Evolutionary conservation across 2,329 filamentous ascomycete genomes (phyloP).

Genomic region (Purpureocillium lavendulum): DNA sequence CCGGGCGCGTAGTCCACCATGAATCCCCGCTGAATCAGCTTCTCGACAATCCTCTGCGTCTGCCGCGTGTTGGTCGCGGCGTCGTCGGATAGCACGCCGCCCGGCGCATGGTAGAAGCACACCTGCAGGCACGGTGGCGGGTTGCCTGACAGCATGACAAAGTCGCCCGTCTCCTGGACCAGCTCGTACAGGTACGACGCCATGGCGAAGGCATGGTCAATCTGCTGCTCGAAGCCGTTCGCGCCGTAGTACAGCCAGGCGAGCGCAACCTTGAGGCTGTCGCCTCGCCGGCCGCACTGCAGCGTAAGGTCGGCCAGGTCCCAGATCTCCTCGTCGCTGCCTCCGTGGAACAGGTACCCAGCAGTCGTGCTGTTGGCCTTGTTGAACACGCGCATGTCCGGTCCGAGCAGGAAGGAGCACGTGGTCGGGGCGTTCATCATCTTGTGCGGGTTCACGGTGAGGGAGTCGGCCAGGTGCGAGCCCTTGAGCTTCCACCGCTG

Average conservation of each 20-base stretch:
- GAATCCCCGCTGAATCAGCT: conserved; percentile 42
- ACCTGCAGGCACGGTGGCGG: conserved; percentile 87
- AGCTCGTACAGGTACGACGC: conserved; percentile 60
- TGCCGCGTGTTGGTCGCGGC: conserved; percentile 37
- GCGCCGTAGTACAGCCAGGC: conserved; percentile 86
- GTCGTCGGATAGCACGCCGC: conserved; percentile 35
- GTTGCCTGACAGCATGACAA: conserved; percentile 64
- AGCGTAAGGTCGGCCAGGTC: conserved; percentile 89
- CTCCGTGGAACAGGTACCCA: conserved; percentile 73
- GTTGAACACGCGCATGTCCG: conserved; percentile 71
- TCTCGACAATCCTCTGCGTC: conserved; percentile 39
- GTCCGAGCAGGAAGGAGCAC: conserved; percentile 78
- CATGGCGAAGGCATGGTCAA: conserved; percentile 65
- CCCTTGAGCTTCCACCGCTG: conserved; percentile 61
- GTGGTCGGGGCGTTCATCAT: conserved; percentile 91
- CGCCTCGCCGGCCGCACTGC: conserved; percentile 83
- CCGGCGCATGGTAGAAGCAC: conserved; percentile 78
- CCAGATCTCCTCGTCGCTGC: conserved; percentile 55
- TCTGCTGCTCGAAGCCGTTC: conserved; percentile 58
- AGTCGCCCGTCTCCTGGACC: conserved; percentile 46
- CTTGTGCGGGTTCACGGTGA: conserved; percentile 93
- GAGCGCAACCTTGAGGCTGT: conserved; percentile 79
- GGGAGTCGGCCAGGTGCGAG: conserved; percentile 64
- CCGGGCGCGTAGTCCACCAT: conserved; percentile 57
- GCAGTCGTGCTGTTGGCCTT: conserved; percentile 78